Base-by-base conservation (phyloP, 495 filamentous ascomycete genomes). In the Trichoderma reesei region DNA sequence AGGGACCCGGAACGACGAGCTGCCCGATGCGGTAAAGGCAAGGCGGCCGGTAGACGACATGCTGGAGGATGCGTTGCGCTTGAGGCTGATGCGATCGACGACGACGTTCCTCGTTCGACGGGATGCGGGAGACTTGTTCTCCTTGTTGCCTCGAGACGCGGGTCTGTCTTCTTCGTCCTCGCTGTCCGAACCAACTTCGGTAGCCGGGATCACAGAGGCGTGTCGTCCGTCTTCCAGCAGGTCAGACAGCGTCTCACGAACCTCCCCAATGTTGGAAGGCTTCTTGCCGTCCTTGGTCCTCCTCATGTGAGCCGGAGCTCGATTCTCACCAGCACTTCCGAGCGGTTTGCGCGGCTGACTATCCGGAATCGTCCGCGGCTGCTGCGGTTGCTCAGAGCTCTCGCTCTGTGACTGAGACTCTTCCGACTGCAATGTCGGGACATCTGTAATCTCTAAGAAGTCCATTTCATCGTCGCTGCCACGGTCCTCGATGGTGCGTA, bases 401-500 rank as follows among this genome's bases (percentile, higher is more conserved):
- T 82, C 76, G 60, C 80, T 75, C 6, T 74, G 74, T 5, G 75
- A 73, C 39, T 38, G 39, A n/a, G 59, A 41, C n/a, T 38, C 36
- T 5, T 61, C 59, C 5, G 9, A 20, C 14, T 56, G 51, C 5
- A 16, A 41, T 9, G 61, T 31, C 13, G 61, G 61, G 7, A 8
- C 61, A n/a, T 63, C 41, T 3, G 34, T 20, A 6, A 82, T 79
- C 62, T 82, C 82, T 37, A 87, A 82, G 71, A 96, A 89, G 63
- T 91, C 88, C 71, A 88, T 78, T 34, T 93, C 89, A 62, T 93
- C 89, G 46, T 93, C 90, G 26, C 84, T 79, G 54, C 87, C 88
- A 41, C 81, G 82, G 69, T 98, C 95, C 67, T 96, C 92, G 61
- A 99, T 88, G 9, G 91, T 88, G 63, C 82, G 83, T 65, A 98